phyloP scores from a whole-genome alignment of 148 eudicot genomes.

The Talinum fruticosum region DNA sequence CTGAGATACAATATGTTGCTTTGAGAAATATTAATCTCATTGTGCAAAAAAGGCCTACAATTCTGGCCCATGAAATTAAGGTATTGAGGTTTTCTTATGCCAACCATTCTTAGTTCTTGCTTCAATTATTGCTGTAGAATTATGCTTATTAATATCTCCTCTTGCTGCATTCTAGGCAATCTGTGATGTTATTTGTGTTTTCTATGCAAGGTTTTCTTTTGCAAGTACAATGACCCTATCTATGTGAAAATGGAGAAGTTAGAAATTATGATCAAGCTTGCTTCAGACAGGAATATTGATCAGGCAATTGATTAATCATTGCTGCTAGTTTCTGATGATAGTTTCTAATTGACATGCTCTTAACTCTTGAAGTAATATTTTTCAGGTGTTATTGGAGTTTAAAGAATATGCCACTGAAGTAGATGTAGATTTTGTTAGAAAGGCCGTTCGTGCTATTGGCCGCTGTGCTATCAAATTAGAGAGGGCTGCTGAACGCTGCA shows the following conservation, averaged over 20 bases:
- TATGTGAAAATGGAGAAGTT: slow-evolving; percentile 99
- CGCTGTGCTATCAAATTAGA: slow-evolving; percentile 98
- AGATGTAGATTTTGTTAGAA: slow-evolving; percentile 97
- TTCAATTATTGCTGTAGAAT: background rate
- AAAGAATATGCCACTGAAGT: slow-evolving; percentile 99
- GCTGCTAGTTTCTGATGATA: slow-evolving; percentile 2
- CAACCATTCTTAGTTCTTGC: background rate
- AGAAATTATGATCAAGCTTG: slow-evolving; percentile 98
- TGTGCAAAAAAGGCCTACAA: slow-evolving; percentile 93
- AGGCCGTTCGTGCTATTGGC: slow-evolving; percentile 98
- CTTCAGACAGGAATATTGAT: slow-evolving; percentile 97
- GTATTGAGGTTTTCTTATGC: slow-evolving; percentile 30
- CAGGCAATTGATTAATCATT: slow-evolving; percentile 43
- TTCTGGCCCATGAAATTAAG: slow-evolving; percentile 99
- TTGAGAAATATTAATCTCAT: slow-evolving; percentile 90
- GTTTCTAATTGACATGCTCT: background rate
- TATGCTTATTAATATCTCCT: background rate
- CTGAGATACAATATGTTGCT: slow-evolving; percentile 98
- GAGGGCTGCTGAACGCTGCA: slow-evolving; percentile 99
- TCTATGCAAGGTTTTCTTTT: slow-evolving; percentile 75
- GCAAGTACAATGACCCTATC: slow-evolving; percentile 98
- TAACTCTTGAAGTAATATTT: slow-evolving; percentile 20
- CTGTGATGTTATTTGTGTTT: slow-evolving; percentile 11
- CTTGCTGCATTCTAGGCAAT: background rate
- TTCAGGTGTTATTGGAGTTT: slow-evolving; percentile 89